Percentiles rank a stretch among this genome's conserved stretches.
Evolutionary conservation across 2,329 filamentous ascomycete genomes (phyloP).

Genomic region (Fusarium beomiforme): DNA sequence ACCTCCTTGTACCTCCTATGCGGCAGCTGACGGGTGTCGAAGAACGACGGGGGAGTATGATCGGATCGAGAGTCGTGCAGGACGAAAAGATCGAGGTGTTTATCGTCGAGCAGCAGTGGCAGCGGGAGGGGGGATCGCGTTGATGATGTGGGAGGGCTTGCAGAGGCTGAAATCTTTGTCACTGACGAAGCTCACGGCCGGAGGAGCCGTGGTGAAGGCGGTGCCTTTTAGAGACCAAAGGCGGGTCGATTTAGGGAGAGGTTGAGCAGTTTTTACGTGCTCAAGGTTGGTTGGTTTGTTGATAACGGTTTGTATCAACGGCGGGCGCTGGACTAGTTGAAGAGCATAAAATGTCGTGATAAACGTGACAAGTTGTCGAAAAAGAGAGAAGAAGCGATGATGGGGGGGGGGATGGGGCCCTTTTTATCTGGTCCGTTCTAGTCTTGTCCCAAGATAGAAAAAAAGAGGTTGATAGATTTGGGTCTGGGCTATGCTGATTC

Average conservation of each 20-base stretch:
- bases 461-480: constrained; percentile 2
- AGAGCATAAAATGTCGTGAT: neutral
- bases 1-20: constrained; percentile 98
- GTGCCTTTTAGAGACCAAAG: constrained; percentile 78
- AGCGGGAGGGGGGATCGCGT: constrained; percentile 69
- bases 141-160: constrained; percentile 73
- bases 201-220: constrained; percentile 67
- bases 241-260: constrained; percentile 49
- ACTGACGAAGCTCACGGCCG: constrained; percentile 70
- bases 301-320: neutral
- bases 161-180: constrained; percentile 76
- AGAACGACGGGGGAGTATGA: constrained; percentile 62
- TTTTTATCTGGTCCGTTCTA: constrained; percentile 27
- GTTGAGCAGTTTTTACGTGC: constrained; percentile 19
- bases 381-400: neutral
- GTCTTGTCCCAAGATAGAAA: constrained; percentile 1
- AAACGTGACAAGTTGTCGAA: constrained; percentile 14
- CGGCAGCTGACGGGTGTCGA: constrained; percentile 89
- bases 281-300: neutral
- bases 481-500: constrained; percentile 22
- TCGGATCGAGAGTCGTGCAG: constrained; percentile 61
- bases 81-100: constrained; percentile 60
- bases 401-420: constrained; percentile 2
- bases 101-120: constrained; percentile 60
- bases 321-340: neutral